These are phyloP conservation scores for Coniochaeta sp. DNA, from an alignment of 2,329 filamentous ascomycete genomes.

Conservation along the genomic window DNA sequence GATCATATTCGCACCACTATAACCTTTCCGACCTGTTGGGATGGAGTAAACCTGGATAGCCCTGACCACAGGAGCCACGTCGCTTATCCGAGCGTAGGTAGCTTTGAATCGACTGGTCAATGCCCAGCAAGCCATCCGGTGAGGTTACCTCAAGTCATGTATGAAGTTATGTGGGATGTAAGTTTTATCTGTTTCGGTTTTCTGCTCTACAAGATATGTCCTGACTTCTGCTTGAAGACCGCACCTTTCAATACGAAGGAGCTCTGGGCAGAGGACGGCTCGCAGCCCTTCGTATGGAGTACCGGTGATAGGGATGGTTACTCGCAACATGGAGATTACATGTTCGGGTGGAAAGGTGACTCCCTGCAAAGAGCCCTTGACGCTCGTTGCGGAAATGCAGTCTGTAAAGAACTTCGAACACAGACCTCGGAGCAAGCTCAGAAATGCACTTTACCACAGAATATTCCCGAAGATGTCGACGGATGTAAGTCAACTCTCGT, in stretches of 20 bases:
- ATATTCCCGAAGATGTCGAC: conserved; percentile 3
- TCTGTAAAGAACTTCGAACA: conserved; percentile 3
- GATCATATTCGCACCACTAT: conserved; percentile 29
- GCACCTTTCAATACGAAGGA: conserved; percentile 4
- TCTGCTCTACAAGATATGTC: neutral
- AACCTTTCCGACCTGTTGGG: conserved; percentile 40
- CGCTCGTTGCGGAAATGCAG: conserved; percentile 3
- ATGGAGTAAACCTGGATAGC: conserved; percentile 38
- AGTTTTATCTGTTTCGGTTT: neutral
- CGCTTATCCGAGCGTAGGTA: conserved; percentile 30
- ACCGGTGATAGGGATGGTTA: conserved; percentile 3
- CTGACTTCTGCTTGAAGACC: neutral
- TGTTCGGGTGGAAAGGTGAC: conserved; percentile 25
- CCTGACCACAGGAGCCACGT: conserved; percentile 29
- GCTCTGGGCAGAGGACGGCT: conserved; percentile 2
- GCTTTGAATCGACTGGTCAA: conserved; percentile 13
- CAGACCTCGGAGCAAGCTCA: conserved; percentile 5
- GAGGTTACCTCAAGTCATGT: conserved; percentile 30
- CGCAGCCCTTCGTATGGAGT: conserved; percentile 4
- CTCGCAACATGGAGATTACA: conserved; percentile 16
- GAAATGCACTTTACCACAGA: conserved; percentile 3
- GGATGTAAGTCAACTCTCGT: conserved; percentile 3
- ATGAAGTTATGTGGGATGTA: conserved; percentile 33
- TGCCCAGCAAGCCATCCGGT: conserved; percentile 31
- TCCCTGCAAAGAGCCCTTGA: conserved; percentile 5